Conservation (phyloP, 495 filamentous ascomycete species). For the Recurvomyces mirabilis region DNA sequence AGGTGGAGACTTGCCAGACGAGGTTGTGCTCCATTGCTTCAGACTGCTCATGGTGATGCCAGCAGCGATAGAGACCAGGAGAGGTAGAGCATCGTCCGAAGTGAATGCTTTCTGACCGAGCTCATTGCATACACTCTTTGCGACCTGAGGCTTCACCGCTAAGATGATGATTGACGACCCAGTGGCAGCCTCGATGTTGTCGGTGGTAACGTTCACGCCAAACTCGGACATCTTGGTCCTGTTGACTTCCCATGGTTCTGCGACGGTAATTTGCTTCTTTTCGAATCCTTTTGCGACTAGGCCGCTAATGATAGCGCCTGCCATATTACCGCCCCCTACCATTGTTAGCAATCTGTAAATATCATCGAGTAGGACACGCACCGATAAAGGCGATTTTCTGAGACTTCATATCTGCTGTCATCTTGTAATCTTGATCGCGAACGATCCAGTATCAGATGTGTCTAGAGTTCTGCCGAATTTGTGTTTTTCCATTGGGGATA, state of each 20-base stretch:
- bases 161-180: constrained; percentile 29
- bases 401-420: background rate
- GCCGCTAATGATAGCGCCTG: constrained; percentile 32
- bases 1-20: constrained; percentile 25
- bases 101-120: constrained; percentile 19
- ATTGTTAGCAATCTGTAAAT: background rate
- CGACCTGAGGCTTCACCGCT: constrained; percentile 32
- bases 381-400: constrained; percentile 12
- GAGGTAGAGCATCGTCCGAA: constrained; percentile 27
- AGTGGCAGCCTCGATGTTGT: constrained; percentile 26
- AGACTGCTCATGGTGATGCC: constrained; percentile 28
- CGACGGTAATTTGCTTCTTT: constrained; percentile 32
- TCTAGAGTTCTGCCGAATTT: too few relatives aligned
- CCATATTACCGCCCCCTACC: constrained; percentile 33
- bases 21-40: constrained; percentile 7
- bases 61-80: constrained; percentile 33
- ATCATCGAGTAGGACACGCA: background rate
- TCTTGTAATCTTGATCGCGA: background rate
- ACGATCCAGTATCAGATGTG: too few relatives aligned
- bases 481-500: too few relatives aligned
- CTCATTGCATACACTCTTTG: constrained; percentile 29
- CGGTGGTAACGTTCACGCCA: constrained; percentile 29
- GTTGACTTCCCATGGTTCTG: constrained; percentile 21
- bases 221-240: constrained; percentile 18
- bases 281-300: constrained; percentile 27